Conservation (phyloP, 108 stramenopile genomes). For the Epipyxis sp. region DNA sequence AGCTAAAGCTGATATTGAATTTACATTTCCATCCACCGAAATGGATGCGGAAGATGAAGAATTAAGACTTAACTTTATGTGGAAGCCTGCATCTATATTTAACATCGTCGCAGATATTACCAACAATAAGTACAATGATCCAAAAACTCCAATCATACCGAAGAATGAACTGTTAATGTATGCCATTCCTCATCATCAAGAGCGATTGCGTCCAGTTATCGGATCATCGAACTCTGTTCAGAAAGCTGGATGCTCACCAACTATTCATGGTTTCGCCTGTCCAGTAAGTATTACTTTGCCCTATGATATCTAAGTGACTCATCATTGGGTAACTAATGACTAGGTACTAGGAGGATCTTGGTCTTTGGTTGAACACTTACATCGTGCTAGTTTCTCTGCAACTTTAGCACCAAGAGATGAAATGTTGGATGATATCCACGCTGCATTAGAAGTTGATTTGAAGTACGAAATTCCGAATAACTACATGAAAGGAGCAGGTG, state of each 20-base stretch:
- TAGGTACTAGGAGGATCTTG: slow-evolving; percentile 38
- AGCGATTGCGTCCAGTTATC: slow-evolving; percentile 25
- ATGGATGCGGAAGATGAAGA: slow-evolving; percentile 5
- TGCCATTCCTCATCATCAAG: slow-evolving; percentile 49
- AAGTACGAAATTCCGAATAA: slow-evolving; percentile 64
- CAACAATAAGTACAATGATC: background rate
- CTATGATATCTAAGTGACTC: background rate
- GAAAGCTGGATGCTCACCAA: slow-evolving; percentile 34
- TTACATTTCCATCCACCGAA: slow-evolving; percentile 51
- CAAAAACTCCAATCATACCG: background rate
- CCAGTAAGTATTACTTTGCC: slow-evolving; percentile 20
- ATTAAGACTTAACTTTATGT: background rate
- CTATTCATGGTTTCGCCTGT: slow-evolving; percentile 48
- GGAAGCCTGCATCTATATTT: background rate
- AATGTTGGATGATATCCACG: slow-evolving; percentile 31
- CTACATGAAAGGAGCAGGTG: slow-evolving; percentile 77
- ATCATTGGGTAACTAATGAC: background rate
- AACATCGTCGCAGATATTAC: background rate
- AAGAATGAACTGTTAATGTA: slow-evolving; percentile 40
- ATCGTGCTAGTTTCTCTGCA: slow-evolving; percentile 28
- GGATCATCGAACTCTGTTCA: slow-evolving; percentile 25
- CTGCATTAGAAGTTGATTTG: slow-evolving; percentile 36
- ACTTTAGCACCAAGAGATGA: slow-evolving; percentile 31
- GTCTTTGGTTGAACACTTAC: slow-evolving; percentile 36
- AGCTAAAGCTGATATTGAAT: slow-evolving; percentile 47